Evolutionary conservation across 2,329 filamentous ascomycete genomes (phyloP), one percentile per base, ranked within the genome.

Genomic region (Aspergillus quadrilineatus): DNA sequence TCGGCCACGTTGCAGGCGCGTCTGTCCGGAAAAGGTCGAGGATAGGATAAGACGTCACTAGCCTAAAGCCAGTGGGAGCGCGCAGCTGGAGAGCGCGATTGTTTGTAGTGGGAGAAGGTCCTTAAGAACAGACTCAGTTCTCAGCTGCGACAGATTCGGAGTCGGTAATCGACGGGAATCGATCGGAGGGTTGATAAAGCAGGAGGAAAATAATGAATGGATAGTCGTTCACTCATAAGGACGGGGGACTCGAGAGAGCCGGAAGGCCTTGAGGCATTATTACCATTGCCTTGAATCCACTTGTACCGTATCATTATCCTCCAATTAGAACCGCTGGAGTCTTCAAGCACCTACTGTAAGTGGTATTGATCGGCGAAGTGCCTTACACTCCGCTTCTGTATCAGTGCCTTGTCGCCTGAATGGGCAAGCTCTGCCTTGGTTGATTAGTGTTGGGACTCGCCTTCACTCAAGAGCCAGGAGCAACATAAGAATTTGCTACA

Each of bases 1-100:
- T 61, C 70, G 69, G 73, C 73, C 74, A 77, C 74, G 74, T 76
- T 73, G 74, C 72, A 73, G 73, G 74, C 69, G 76, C 71, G 73
- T 77, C 71, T 29, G 50, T 26, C 47, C 53, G 29, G 26, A 50
- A 44, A 50, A 44, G 44, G 44, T 49, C 48, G 48, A 60, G 50
- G 46, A 26, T 50, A 36, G 4, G 30, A 48, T 55, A 15, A 58
- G 60, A 67, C 58, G 58, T 65, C 61, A 65, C 60, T 59, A 63
- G 63, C 46, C 53, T 44, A 48, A 28, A 56, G 43, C 45, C 61
- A 61, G 56, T 53, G 55, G 42, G 34, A 50, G 37, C 49, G 52
- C 50, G 48, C 45, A 48, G 48, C 48, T 47, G 45, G 26, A 17
- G n/a, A 57, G 50, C 42, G 50, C 57, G 53, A 56, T 60, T 56